These are phyloP conservation scores for Boletus vinaceobasis DNA, from an alignment of 768 basidiomycete species.

Conservation along the genomic window DNA sequence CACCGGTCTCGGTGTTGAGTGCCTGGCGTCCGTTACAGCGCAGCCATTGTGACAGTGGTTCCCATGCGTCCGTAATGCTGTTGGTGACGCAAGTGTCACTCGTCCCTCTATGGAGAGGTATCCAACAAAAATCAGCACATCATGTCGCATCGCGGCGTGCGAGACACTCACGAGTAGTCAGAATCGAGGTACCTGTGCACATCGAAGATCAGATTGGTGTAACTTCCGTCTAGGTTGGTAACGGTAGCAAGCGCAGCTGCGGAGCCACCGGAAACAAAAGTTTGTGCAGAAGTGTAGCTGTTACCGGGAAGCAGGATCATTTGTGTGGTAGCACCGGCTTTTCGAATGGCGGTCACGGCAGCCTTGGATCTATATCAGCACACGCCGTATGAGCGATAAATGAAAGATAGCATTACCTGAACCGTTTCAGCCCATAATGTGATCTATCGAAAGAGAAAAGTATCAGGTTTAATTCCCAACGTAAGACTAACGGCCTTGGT, in stretches of 20 bases:
- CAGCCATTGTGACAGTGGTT: constrained; percentile 28
- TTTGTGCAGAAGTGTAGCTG: constrained; percentile 3
- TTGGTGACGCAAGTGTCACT: constrained; percentile 2
- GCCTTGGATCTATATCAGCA: background rate
- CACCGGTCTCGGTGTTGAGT: constrained; percentile 57
- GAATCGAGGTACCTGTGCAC: constrained; percentile 15
- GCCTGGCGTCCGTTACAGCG: constrained; percentile 38
- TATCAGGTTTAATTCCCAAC: background rate
- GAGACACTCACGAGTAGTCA: constrained; percentile 7
- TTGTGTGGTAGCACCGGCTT: constrained; percentile 6
- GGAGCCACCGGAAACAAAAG: constrained; percentile 7
- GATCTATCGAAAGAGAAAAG: background rate
- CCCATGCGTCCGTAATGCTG: constrained; percentile 32
- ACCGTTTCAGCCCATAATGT: constrained; percentile 7
- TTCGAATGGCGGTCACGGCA: constrained; percentile 14
- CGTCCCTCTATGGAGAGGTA: background rate
- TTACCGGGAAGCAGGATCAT: constrained; percentile 11
- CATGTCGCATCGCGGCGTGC: background rate
- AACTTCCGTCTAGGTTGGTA: constrained; percentile 8
- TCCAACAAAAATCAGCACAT: background rate
- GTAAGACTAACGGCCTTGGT: no score
- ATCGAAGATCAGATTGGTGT: constrained; percentile 9
- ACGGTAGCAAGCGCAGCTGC: constrained; percentile 5
- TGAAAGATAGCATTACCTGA: constrained; percentile 1
- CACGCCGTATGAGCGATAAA: no score